Percentiles rank a stretch among this genome's conserved stretches.
phyloP scores from a whole-genome alignment of 768 basidiomycete species.

The Lentinula lateritia region DNA sequence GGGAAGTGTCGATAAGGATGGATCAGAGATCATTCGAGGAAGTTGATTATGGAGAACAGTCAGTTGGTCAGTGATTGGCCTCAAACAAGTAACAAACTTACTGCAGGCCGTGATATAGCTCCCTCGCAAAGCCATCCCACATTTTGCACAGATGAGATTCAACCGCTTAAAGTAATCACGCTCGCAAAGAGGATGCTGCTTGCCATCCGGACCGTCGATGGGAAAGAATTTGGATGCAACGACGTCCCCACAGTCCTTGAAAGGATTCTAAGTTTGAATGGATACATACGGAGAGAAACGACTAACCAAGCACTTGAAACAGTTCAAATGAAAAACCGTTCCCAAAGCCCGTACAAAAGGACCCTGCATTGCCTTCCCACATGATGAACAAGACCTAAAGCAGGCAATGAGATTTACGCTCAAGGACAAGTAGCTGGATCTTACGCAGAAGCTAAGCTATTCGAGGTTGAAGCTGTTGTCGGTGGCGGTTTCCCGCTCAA shows the following conservation, averaged over 20 bases:
- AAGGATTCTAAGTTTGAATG: constrained; percentile 8
- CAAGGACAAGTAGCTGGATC: constrained; percentile 26
- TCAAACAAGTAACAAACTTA: constrained; percentile 33
- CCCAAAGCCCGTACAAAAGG: constrained; percentile 95
- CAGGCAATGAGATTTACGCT: constrained; percentile 9
- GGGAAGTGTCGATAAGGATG: not conserved
- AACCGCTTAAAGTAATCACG: constrained; percentile 95
- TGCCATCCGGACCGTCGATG: constrained; percentile 85
- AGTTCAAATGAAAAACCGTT: constrained; percentile 93
- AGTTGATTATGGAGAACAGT: not conserved
- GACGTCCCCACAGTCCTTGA: constrained; percentile 90
- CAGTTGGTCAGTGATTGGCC: constrained; percentile 3
- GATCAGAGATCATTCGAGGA: not conserved
- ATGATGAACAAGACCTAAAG: constrained; percentile 67
- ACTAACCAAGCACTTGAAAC: constrained; percentile 95
- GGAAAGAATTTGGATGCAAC: constrained; percentile 99
- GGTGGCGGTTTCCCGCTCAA: constrained; percentile 41
- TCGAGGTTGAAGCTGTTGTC: constrained; percentile 51
- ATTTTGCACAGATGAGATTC: constrained; percentile 95
- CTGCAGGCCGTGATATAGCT: constrained; percentile 99
- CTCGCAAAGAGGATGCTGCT: constrained; percentile 94
- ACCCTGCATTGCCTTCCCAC: constrained; percentile 82
- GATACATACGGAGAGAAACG: constrained; percentile 8
- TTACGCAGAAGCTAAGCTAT: constrained; percentile 56
- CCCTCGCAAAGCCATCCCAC: constrained; percentile 87